These are phyloP conservation scores for Ramaria sp. DNA, from an alignment of 768 basidiomycete genomes.

Conservation along the genomic window DNA sequence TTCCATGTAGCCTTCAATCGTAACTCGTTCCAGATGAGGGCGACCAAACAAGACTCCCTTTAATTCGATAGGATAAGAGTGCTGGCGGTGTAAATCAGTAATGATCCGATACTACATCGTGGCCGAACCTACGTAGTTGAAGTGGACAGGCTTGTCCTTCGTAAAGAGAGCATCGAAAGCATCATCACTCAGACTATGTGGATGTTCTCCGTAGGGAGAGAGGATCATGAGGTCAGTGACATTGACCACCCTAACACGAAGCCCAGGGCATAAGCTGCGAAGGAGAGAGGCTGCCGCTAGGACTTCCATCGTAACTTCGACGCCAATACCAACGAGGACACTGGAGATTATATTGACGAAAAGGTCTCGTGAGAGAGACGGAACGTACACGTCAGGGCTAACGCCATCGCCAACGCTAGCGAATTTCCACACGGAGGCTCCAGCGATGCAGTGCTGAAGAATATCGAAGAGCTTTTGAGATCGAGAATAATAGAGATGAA, in stretches of 20 bases:
- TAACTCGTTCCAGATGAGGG: slow-evolving; percentile 34
- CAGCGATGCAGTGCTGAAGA: slow-evolving; percentile 68
- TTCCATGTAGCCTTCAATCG: slow-evolving; percentile 54
- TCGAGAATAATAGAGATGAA: not conserved
- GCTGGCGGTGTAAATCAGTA: slow-evolving; percentile 17
- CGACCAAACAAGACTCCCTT: slow-evolving; percentile 55
- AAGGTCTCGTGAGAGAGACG: not conserved
- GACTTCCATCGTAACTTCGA: slow-evolving; percentile 83
- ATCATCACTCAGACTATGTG: slow-evolving; percentile 53
- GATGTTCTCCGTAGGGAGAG: slow-evolving; percentile 54
- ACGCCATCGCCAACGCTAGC: slow-evolving; percentile 65
- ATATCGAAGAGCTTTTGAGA: not conserved
- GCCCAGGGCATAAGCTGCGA: slow-evolving; percentile 51
- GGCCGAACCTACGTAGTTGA: slow-evolving; percentile 49
- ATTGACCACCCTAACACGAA: slow-evolving; percentile 81
- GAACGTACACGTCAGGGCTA: slow-evolving; percentile 54
- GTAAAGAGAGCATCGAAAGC: slow-evolving; percentile 69
- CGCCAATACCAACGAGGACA: slow-evolving; percentile 79
- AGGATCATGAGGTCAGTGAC: slow-evolving; percentile 87
- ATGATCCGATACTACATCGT: not conserved
- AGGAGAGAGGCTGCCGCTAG: slow-evolving; percentile 78
- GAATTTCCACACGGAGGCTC: slow-evolving; percentile 80
- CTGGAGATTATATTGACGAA: slow-evolving; percentile 19
- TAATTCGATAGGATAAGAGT: slow-evolving; percentile 68
- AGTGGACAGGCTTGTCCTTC: slow-evolving; percentile 50